Conservation (phyloP, 2,329 filamentous ascomycete species). For the Clarireedia monteithiana region DNA sequence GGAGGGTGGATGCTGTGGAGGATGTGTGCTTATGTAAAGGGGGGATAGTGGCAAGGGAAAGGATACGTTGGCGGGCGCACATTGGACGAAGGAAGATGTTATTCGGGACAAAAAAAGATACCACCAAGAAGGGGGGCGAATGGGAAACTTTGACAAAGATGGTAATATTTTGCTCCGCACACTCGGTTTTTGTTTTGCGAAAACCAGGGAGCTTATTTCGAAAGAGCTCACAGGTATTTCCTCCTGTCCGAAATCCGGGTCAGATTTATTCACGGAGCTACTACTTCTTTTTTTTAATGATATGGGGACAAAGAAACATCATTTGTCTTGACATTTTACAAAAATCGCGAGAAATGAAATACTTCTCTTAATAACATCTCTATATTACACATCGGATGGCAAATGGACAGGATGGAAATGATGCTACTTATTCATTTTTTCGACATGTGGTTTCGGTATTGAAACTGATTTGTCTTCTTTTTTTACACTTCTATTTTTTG, state of each 20-base stretch:
- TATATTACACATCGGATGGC: too few relatives aligned
- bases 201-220: too few relatives aligned
- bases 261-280: neutral
- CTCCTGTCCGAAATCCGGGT: neutral
- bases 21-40: conserved; percentile 79
- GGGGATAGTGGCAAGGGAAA: neutral
- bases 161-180: neutral
- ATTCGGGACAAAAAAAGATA: conserved; percentile 7
- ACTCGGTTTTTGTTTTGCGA: neutral
- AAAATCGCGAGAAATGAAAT: neutral
- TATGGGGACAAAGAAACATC: neutral
- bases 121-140: neutral
- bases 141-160: neutral
- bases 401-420: too few relatives aligned
- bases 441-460: too few relatives aligned
- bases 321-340: neutral
- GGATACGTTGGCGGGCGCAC: neutral
- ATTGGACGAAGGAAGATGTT: conserved; percentile 1
- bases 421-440: neutral
- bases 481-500: too few relatives aligned
- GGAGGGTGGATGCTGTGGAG: conserved; percentile 68
- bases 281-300: neutral
- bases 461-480: too few relatives aligned
- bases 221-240: neutral
- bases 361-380: neutral